Evolutionary conservation across 192 early-diverging fungal genomes (phyloP).

Genomic region (Hyaloraphidium curvatum): DNA sequence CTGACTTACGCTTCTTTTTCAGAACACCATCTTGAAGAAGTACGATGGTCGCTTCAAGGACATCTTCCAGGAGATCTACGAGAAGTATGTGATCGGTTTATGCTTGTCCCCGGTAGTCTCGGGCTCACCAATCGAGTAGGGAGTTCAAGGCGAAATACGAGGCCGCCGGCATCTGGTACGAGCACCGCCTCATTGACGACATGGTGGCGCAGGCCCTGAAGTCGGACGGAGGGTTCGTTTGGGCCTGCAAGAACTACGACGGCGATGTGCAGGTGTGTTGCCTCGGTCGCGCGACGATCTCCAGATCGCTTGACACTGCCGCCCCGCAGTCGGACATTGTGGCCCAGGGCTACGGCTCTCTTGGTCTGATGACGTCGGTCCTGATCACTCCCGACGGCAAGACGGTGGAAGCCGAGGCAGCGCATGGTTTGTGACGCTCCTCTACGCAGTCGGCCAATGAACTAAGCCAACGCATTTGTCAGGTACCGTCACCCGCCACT

Average conservation of each 20-base stretch:
- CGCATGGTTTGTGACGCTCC: conserved; percentile 90
- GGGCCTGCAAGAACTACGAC: conserved; percentile 91
- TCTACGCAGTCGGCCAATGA: conserved; percentile 27
- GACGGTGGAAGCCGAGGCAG: conserved; percentile 87
- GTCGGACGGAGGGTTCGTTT: conserved; percentile 80
- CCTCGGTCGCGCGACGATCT: not conserved
- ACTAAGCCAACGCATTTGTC: not conserved
- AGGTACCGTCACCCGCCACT: not conserved
- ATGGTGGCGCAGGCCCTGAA: conserved; percentile 97
- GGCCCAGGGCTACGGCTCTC: conserved; percentile 88
- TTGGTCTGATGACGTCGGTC: conserved; percentile 94
- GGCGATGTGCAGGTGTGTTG: conserved; percentile 4
- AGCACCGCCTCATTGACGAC: conserved; percentile 95
- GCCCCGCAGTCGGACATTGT: conserved; percentile 86
- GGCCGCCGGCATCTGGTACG: conserved; percentile 80
- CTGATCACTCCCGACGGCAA: conserved; percentile 80
- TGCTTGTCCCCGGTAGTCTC: not conserved
- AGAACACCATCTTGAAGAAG: conserved; percentile 88
- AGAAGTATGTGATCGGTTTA: conserved; percentile 15
- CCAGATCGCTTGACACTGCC: conserved; percentile 7
- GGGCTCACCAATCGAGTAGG: conserved; percentile 13
- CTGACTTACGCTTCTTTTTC: no score
- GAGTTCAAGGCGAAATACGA: conserved; percentile 72
- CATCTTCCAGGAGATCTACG: conserved; percentile 84
- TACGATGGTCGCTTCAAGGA: conserved; percentile 98